Conservation (phyloP, 2,329 filamentous ascomycete species). For the Fusarium scirpi region DNA sequence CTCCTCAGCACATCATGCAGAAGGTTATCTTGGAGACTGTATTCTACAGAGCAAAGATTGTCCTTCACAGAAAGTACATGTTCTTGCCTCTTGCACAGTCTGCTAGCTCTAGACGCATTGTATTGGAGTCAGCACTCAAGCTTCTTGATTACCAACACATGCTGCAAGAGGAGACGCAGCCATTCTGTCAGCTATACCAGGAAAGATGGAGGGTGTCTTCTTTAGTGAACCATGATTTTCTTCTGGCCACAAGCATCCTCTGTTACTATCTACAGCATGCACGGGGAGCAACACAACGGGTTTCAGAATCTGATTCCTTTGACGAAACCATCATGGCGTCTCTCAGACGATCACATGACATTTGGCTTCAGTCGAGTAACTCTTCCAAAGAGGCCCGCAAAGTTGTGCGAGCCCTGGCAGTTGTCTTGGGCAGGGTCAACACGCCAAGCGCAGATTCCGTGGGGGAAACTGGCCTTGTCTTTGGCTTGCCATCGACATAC, state of each 20-base stretch:
- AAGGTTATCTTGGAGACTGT: neutral
- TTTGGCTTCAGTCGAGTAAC: constrained; percentile 5
- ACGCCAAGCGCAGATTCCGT: neutral
- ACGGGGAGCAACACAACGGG: neutral
- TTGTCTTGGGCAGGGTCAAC: neutral
- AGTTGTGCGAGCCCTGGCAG: neutral
- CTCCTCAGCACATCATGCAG: constrained; percentile 12
- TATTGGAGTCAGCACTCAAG: constrained; percentile 17
- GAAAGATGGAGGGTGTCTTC: constrained; percentile 21
- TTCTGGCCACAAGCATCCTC: neutral
- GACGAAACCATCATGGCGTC: neutral
- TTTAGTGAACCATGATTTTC: constrained; percentile 6
- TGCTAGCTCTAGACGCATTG: neutral
- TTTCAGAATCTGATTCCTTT: neutral
- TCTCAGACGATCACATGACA: neutral
- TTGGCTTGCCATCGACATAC: neutral
- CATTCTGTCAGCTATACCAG: constrained; percentile 17
- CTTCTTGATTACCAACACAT: constrained; percentile 15
- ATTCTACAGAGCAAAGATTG: constrained; percentile 5
- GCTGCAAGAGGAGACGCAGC: constrained; percentile 8
- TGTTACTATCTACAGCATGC: constrained; percentile 4
- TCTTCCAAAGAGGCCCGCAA: constrained; percentile 1
- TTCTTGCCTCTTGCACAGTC: neutral
- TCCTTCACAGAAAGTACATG: constrained; percentile 19
- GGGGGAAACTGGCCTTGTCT: accelerated